These are phyloP conservation scores for Trichoderma atroviride DNA, from an alignment of 2,329 filamentous ascomycete species.

Conservation along the genomic window DNA sequence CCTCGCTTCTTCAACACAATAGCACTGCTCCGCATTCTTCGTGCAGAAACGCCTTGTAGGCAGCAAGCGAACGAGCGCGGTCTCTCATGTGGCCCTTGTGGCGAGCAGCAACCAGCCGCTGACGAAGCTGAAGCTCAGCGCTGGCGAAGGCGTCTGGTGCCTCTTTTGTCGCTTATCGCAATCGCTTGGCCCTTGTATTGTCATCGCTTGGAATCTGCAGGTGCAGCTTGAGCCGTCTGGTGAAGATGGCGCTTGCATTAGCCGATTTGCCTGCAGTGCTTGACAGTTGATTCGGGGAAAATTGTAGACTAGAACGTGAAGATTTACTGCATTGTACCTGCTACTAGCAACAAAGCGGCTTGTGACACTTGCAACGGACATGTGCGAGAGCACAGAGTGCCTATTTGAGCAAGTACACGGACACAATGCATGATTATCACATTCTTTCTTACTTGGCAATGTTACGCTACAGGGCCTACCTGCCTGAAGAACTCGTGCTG, in stretches of 20 bases:
- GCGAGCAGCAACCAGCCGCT: not conserved
- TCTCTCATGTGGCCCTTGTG: not conserved
- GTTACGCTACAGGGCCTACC: not conserved
- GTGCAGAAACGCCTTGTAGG: not conserved
- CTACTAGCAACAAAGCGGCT: not conserved
- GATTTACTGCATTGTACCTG: not conserved
- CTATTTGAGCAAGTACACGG: not conserved
- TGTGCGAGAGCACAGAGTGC: not conserved
- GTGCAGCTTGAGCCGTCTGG: not conserved
- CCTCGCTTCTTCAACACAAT: not conserved
- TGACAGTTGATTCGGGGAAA: not conserved
- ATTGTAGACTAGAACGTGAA: not conserved
- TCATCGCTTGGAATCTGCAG: not conserved
- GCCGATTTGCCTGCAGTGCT: not conserved
- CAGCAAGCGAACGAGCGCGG: not conserved
- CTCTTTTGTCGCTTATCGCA: constrained; percentile 18
- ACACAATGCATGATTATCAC: not conserved
- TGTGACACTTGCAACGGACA: not conserved
- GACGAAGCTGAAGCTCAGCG: not conserved
- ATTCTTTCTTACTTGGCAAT: not conserved
- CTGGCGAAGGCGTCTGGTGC: not conserved
- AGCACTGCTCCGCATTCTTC: not conserved
- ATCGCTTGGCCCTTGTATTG: constrained; percentile 6
- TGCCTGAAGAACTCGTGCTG: constrained; percentile 18
- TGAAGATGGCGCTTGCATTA: not conserved